These are phyloP conservation scores for Rhizopogon vesiculosus DNA, from an alignment of 768 basidiomycete genomes.

Conservation along the genomic window DNA sequence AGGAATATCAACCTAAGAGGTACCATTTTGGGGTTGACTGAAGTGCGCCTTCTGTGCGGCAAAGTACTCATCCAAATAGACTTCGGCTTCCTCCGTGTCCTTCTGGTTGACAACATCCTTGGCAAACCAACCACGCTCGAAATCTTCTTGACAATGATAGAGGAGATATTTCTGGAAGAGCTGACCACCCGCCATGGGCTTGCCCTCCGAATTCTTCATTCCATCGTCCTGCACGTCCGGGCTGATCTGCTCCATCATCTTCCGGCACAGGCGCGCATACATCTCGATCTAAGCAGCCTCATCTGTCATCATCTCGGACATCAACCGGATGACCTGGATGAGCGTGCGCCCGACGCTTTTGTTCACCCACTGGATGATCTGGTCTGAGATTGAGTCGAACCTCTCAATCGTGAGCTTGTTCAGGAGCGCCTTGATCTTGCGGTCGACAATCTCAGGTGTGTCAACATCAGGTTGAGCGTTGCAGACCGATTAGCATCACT, in stretches of 20 bases:
- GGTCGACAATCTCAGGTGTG: too few relatives aligned
- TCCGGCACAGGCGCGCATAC: constrained; percentile 93
- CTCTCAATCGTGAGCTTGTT: too few relatives aligned
- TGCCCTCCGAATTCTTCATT: constrained; percentile 75
- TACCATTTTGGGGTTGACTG: too few relatives aligned
- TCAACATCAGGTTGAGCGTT: too few relatives aligned
- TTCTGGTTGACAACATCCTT: constrained; percentile 66
- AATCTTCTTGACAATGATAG: constrained; percentile 96
- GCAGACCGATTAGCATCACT: too few relatives aligned
- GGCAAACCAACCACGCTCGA: constrained; percentile 91
- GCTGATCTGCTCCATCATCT: constrained; percentile 94
- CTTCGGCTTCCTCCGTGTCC: constrained; percentile 52
- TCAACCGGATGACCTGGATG: constrained; percentile 83
- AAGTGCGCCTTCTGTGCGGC: constrained; percentile 93
- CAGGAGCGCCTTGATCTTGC: too few relatives aligned
- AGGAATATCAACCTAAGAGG: too few relatives aligned
- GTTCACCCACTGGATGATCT: too few relatives aligned
- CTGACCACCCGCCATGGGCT: constrained; percentile 88
- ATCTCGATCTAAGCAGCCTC: constrained; percentile 95
- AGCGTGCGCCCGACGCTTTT: too few relatives aligned
- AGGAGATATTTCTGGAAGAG: constrained; percentile 96
- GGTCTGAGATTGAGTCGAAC: too few relatives aligned
- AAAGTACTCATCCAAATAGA: constrained; percentile 96
- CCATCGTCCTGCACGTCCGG: constrained; percentile 85
- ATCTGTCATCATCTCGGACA: constrained; percentile 97